Evolutionary conservation across 1,284 basidiomycete genomes (phyloP).

Genomic region (Sporisorium reilianum): DNA sequence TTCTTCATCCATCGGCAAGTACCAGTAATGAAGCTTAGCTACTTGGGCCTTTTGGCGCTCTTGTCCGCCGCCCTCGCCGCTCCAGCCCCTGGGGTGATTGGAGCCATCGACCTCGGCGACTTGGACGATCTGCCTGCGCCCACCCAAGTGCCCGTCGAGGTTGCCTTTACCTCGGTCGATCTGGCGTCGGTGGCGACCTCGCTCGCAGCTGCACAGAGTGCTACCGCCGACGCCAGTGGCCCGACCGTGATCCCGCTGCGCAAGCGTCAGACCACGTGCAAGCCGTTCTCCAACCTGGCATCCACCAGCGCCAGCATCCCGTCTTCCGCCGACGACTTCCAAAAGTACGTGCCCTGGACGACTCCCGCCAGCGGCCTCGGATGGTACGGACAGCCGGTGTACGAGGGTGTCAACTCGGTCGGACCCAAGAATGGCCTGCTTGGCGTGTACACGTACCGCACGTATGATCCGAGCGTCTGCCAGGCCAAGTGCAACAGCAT

Average conservation of each 20-base stretch:
- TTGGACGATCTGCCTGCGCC: background rate
- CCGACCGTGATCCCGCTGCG: background rate
- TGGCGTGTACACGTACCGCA: conserved; percentile 1
- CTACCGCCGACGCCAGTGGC: background rate
- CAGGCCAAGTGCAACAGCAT: background rate
- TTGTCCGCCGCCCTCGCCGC: background rate
- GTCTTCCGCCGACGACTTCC: background rate
- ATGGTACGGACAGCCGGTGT: background rate
- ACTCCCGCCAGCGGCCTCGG: background rate
- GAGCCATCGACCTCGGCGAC: background rate
- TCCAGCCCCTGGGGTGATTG: background rate
- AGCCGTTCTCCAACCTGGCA: background rate
- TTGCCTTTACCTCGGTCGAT: background rate
- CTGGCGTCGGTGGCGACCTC: background rate
- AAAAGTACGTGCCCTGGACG: background rate
- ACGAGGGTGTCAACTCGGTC: conserved; percentile 3
- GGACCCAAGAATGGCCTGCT: conserved; percentile 13
- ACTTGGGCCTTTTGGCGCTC: background rate
- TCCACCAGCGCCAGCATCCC: too few species aligned
- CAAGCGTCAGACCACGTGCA: background rate
- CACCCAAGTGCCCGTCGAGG: background rate
- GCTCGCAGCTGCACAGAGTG: background rate
- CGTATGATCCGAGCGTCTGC: background rate
- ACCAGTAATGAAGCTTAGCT: background rate
- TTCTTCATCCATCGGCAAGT: too few species aligned